Evolutionary conservation across 2,329 filamentous ascomycete genomes (phyloP), one percentile per base, ranked within the genome.

Genomic region (Daldinia sp.): DNA sequence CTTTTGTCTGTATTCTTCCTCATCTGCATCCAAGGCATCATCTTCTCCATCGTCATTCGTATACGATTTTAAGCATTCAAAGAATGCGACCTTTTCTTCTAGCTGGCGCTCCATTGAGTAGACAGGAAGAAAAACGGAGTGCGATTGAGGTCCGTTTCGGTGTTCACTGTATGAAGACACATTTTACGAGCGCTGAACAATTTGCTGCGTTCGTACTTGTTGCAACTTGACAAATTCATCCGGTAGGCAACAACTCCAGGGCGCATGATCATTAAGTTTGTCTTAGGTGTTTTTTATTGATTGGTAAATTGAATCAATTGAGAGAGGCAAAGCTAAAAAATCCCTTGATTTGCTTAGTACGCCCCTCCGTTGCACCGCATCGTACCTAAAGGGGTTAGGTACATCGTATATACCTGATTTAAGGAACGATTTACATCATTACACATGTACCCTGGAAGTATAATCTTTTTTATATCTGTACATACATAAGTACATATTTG

Each of bases 71-170:
- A 87, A 74, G n/a, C 76, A 75, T n/a, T 78, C 70, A 69, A 87
- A 88, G 67, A 84, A 85, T 0, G 79, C 81, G 23, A 75, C 53
- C 72, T 88, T 88, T 39, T 83, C 82, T 56, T 78, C 72, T 6
- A 83, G 67, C 9, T 76, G 53, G 59, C 67, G 61, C 26, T 76
- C 73, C 77, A 78, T 79, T 28, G 48, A 39, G 42, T 58, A 48
- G 12, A 35, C 6, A 37, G 12, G 18, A 61, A 42, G 48, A 56
- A 48, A 51, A n/a, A 57, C 13, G 30, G 30, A 55, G 4, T 28
- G 26, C 48, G 6, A n/a, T 56, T 50, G n/a, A 62, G 18, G 51
- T 50, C 13, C 33, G 33, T 33, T 46, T 51, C 28, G 41, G 37
- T 50, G 20, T 65, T 28, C 18, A 50, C 37, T 20, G 33, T 54